phyloP scores from a whole-genome alignment of 179 eudicot genomes.

The Sideroxylon spinosum region DNA sequence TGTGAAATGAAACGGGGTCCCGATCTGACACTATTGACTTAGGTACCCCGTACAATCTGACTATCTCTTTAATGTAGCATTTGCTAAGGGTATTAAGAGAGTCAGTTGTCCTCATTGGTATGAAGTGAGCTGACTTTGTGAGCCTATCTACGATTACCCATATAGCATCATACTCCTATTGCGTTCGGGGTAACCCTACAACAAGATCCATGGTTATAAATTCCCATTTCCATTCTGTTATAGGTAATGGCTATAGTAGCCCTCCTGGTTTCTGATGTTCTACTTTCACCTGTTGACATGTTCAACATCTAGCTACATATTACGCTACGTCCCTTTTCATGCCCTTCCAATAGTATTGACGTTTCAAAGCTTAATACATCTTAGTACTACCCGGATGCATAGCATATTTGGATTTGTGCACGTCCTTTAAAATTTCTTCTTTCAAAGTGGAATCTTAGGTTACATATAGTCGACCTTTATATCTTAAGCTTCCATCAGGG shows the following conservation, averaged over 20 bases:
- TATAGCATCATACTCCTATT: background rate
- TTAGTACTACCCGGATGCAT: background rate
- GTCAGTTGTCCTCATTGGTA: background rate
- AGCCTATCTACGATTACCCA: background rate
- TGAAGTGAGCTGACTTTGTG: background rate
- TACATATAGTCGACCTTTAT: background rate
- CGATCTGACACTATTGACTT: no score
- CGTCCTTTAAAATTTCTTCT: background rate
- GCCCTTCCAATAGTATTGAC: background rate
- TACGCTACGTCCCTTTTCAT: background rate
- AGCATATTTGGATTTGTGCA: background rate
- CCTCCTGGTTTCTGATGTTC: constrained; percentile 3
- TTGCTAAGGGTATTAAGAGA: no score
- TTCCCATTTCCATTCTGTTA: constrained; percentile 6
- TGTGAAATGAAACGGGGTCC: no score
- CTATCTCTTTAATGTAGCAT: no score
- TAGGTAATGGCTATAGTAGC: background rate
- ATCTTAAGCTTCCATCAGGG: background rate
- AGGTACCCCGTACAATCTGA: no score
- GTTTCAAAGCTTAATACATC: background rate
- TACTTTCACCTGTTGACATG: no score
- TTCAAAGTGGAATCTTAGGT: background rate
- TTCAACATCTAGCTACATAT: background rate
- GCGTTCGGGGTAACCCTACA: background rate
- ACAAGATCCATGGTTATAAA: constrained; percentile 1